Conservation (phyloP, 139 green algal species). For the Eudorina sp. region DNA sequence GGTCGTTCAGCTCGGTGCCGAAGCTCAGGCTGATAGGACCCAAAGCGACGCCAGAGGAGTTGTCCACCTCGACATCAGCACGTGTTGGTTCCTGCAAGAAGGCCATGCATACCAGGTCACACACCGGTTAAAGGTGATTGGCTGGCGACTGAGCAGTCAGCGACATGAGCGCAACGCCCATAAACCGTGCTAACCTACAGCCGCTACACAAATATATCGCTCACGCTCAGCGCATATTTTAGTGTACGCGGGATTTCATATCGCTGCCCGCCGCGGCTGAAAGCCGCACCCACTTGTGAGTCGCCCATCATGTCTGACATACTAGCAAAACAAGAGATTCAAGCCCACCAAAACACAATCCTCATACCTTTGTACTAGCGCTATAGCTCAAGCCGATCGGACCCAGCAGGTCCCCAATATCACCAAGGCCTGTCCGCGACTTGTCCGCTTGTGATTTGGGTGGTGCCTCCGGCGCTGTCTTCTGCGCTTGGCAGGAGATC, state of each 20-base stretch:
- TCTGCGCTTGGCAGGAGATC: slow-evolving; percentile 16
- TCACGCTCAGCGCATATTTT: too few relatives aligned
- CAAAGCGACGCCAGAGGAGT: slow-evolving; percentile 48
- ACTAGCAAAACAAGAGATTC: too few relatives aligned
- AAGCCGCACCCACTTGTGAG: too few relatives aligned
- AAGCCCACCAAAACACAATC: background rate
- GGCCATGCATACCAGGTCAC: too few relatives aligned
- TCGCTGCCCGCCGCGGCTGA: too few relatives aligned
- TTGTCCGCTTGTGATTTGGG: background rate
- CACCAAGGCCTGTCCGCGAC: background rate
- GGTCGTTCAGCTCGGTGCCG: slow-evolving; percentile 35
- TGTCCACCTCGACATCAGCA: background rate
- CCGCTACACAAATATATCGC: too few relatives aligned
- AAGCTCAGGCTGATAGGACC: slow-evolving; percentile 81
- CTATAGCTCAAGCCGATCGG: slow-evolving; percentile 79
- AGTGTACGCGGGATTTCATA: too few relatives aligned
- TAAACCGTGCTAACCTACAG: too few relatives aligned
- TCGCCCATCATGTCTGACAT: too few relatives aligned
- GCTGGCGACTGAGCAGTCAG: too few relatives aligned
- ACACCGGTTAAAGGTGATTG: too few relatives aligned
- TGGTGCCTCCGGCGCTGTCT: background rate
- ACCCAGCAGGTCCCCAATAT: slow-evolving; percentile 75
- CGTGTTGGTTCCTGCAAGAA: background rate
- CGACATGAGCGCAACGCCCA: too few relatives aligned
- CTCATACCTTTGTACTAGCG: slow-evolving; percentile 33